phyloP scores from a whole-genome alignment of 2,329 filamentous ascomycete species.

The Phialocephala sp. region DNA sequence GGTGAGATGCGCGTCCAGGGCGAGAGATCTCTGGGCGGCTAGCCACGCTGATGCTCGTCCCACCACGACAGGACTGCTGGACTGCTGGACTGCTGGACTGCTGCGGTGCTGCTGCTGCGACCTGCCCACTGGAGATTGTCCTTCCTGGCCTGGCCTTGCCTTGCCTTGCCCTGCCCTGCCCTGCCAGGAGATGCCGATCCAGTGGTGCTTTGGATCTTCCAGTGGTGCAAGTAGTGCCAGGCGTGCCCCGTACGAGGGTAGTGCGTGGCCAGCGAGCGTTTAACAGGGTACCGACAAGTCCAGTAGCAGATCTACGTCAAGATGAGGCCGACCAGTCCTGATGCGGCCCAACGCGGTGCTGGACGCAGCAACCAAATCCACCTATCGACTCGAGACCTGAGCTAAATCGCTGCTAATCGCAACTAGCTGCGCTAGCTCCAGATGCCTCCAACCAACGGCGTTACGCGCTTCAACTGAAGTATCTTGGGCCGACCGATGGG shows the following conservation, averaged over 20 bases:
- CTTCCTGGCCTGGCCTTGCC: not conserved
- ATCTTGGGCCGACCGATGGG: conserved; percentile 21
- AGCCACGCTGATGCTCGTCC: not conserved
- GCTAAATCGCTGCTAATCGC: not conserved
- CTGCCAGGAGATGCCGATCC: conserved; percentile 16
- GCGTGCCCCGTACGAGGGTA: not conserved
- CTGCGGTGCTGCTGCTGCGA: too few relatives aligned
- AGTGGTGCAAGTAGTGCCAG: conserved; percentile 1
- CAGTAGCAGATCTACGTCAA: conserved; percentile 29
- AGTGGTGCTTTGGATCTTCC: conserved; percentile 27
- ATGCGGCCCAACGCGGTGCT: conserved; percentile 18
- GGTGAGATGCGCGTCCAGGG: not conserved
- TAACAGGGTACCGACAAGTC: conserved; percentile 22
- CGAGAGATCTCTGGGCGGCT: not conserved
- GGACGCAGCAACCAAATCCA: too few relatives aligned
- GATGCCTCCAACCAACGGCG: conserved; percentile 22
- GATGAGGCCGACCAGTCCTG: conserved; percentile 19
- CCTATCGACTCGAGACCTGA: not conserved
- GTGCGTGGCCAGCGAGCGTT: conserved; percentile 11
- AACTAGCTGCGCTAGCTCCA: conserved; percentile 16
- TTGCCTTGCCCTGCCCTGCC: conserved; percentile 6
- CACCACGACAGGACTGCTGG: not conserved
- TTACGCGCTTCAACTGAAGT: conserved; percentile 16
- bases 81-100: not conserved
- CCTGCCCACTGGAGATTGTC: conserved; percentile 1